Evolutionary conservation across 805 yeast species (phyloP), one percentile per base, ranked within the genome.

Genomic region (Wickerhamomyces silvicola): DNA sequence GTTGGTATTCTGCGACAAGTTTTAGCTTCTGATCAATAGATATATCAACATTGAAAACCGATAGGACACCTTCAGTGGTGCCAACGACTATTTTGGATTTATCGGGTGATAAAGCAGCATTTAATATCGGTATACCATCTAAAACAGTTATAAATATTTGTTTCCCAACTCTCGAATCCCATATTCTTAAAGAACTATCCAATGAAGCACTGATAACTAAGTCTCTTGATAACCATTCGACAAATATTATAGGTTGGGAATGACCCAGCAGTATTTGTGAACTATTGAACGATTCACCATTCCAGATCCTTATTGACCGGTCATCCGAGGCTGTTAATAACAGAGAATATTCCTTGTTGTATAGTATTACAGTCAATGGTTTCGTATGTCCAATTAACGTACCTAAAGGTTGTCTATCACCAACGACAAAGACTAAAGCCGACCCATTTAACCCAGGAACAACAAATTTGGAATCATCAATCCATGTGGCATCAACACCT

Each of bases 271-370:
- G 49, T 5, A 69, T 57, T 35, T 68, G 68, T 22, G 68, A 57
- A 18, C 75, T 68, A 37, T 72, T 72, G 16, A 72, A 58, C 20
- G 76, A 70, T 18, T 69, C 68, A 22, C 86, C 81, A 46, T 68
- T 72, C 95, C 95, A 88, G 14, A 86, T 62, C 43, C 84, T 71
- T 7, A 87, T 66, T 0, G 71, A 62, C 35, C 72, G 69, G 52
- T 88, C 96, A 50, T 84, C 94, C 2, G 94, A 77, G 7, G 84
- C 78, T 2, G 88, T 75, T 4, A 86, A 76, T 24, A 88, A 60
- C 19, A 80, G 54, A 42, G 73, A 74, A 11, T 67, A 60, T 3
- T 55, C 52, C 5, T 50, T 38, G 45, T 79, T 76, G 50, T 80
- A 84, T 19, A 60, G 52, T 4, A 87, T 59, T 5, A 59, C 57